Percentiles rank a stretch among this genome's conserved stretches.
Evolutionary conservation across 2,329 filamentous ascomycete genomes (phyloP).

Genomic region (Phyllosticta capitalensis): DNA sequence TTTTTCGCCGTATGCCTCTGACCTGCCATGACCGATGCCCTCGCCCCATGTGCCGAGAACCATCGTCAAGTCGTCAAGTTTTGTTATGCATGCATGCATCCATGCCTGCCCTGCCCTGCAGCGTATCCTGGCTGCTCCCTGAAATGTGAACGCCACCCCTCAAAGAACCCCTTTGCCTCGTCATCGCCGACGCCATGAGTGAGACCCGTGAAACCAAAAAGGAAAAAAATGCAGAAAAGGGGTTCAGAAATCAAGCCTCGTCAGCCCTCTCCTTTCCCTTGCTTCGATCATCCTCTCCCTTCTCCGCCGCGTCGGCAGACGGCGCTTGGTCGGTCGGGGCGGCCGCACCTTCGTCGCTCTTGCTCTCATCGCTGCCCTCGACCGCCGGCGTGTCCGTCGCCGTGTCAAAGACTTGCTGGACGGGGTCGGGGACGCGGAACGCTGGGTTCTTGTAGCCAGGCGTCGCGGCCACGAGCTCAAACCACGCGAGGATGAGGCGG

Average conservation of each 20-base stretch:
- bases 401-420: neutral
- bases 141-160: neutral
- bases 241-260: neutral
- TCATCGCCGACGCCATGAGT: neutral
- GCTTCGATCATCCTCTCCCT: neutral
- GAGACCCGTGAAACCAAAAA: neutral
- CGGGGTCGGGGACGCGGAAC: neutral
- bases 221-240: neutral
- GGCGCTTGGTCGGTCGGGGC: no score
- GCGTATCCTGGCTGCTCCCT: neutral
- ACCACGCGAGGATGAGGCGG: conserved; percentile 2
- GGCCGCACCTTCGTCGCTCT: neutral
- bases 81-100: neutral
- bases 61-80: neutral
- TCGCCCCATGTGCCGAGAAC: no score
- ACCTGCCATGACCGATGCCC: no score
- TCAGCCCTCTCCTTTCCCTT: neutral
- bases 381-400: neutral
- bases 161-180: neutral
- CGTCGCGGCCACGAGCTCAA: neutral
- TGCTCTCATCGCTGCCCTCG: neutral
- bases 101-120: neutral
- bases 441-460: conserved; percentile 1
- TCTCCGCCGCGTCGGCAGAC: neutral
- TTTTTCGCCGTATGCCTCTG: no score